phyloP scores from a whole-genome alignment of 139 green algal genomes.

The Yamagishiella unicocca region DNA sequence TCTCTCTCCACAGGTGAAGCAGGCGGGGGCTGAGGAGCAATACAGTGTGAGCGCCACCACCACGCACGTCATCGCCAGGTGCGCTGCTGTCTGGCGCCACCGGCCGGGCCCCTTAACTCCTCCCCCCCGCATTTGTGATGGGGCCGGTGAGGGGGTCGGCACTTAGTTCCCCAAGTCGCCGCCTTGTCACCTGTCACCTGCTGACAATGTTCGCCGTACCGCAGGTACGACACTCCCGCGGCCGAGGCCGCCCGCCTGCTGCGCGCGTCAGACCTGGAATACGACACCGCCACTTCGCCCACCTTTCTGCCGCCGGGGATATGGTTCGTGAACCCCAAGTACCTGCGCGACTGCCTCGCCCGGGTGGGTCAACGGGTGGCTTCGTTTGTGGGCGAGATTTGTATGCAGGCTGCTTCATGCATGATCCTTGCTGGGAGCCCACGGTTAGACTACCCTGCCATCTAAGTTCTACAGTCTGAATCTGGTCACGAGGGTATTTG shows the following conservation, averaged over 20 bases:
- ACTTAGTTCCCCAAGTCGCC: no score
- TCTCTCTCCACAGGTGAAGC: constrained; percentile 8
- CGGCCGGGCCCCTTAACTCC: no score
- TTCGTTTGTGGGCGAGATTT: no score
- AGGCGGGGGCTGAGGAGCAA: constrained; percentile 15
- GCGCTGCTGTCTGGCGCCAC: no score
- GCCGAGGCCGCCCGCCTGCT: not conserved
- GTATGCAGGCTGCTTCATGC: no score
- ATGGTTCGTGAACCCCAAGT: constrained; percentile 18
- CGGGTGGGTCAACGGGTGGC: not conserved
- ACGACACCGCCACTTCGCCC: not conserved
- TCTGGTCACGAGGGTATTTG: no score
- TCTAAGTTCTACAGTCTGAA: no score
- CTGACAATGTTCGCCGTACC: not conserved
- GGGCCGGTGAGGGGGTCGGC: no score
- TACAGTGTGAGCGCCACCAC: not conserved
- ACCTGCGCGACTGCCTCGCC: not conserved
- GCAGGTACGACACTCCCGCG: constrained; percentile 25
- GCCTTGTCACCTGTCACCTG: no score
- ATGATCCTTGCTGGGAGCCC: no score
- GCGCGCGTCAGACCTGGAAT: not conserved
- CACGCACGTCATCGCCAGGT: constrained; percentile 33
- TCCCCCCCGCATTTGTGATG: no score
- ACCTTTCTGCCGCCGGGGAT: not conserved
- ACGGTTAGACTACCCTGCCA: no score